Evolutionary conservation across 306 rosid genomes (phyloP).

Genomic region (Vigna mungo): DNA sequence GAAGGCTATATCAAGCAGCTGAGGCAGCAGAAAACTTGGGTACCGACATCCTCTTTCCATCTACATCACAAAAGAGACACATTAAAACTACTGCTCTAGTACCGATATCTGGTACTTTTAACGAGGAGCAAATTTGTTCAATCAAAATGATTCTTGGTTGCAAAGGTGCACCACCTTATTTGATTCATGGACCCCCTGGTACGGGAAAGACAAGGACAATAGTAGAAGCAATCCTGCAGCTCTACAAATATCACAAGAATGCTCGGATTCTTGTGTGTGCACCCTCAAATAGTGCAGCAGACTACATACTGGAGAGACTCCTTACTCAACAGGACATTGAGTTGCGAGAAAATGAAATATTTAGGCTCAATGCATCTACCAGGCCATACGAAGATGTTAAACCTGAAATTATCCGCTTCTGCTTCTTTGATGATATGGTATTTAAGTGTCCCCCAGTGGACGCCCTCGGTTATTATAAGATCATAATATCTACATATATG

Average conservation of each 20-base stretch:
- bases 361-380: constrained; percentile 80
- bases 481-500: constrained; percentile 82
- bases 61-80: constrained; percentile 52
- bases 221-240: constrained; percentile 85
- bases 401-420: constrained; percentile 66
- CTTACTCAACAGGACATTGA: constrained; percentile 52
- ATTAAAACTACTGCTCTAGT: constrained; percentile 55
- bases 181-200: constrained; percentile 93
- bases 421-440: constrained; percentile 67
- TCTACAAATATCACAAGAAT: constrained; percentile 54
- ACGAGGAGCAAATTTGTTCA: constrained; percentile 67
- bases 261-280: constrained; percentile 83
- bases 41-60: constrained; percentile 68
- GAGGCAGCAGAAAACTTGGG: constrained; percentile 62
- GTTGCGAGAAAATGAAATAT: constrained; percentile 60
- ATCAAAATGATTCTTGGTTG: constrained; percentile 84
- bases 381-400: constrained; percentile 75
- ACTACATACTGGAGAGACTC: constrained; percentile 75
- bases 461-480: constrained; percentile 63
- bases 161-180: constrained; percentile 82
- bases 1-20: constrained; percentile 82
- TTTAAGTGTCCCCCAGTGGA: constrained; percentile 74
- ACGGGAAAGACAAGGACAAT: constrained; percentile 88
- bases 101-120: constrained; percentile 66
- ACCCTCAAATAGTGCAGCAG: constrained; percentile 93